These are phyloP conservation scores for Geotrichum carabidarum DNA, from an alignment of 1,139 yeast species.

Conservation along the genomic window DNA sequence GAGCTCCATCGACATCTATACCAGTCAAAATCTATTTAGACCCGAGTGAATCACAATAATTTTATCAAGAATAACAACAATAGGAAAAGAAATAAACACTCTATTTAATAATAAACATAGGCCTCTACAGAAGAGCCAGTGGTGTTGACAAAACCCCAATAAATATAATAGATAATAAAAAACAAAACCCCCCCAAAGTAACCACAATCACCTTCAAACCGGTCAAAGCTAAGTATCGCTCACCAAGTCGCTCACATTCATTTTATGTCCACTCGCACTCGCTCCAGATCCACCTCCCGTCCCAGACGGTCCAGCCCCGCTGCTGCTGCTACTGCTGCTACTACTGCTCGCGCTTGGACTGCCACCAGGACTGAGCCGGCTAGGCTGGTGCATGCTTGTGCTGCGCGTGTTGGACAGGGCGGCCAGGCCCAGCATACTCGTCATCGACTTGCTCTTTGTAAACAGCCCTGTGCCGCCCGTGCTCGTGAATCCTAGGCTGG, in stretches of 20 bases:
- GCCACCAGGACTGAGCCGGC: neutral
- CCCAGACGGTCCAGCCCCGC: too few species aligned
- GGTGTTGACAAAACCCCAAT: neutral
- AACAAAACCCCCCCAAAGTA: neutral
- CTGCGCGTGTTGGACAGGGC: neutral
- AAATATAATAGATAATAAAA: neutral
- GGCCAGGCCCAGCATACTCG: neutral
- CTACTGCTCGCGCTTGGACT: neutral
- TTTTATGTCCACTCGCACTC: neutral
- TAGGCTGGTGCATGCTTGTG: neutral
- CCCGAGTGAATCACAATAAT: neutral
- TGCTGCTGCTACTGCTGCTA: neutral
- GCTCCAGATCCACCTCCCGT: neutral
- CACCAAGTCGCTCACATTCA: neutral
- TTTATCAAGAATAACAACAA: neutral
- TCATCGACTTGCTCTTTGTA: neutral
- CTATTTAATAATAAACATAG: too few species aligned
- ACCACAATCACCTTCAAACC: neutral
- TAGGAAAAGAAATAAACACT: neutral
- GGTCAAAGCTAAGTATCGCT: neutral
- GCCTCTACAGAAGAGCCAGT: too few species aligned
- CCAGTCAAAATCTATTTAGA: too few species aligned
- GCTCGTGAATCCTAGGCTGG: neutral
- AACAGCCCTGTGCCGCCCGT: neutral
- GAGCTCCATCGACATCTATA: too few species aligned